These are phyloP conservation scores for Podaxis rugospora DNA, from an alignment of 768 basidiomycete species.

Conservation along the genomic window DNA sequence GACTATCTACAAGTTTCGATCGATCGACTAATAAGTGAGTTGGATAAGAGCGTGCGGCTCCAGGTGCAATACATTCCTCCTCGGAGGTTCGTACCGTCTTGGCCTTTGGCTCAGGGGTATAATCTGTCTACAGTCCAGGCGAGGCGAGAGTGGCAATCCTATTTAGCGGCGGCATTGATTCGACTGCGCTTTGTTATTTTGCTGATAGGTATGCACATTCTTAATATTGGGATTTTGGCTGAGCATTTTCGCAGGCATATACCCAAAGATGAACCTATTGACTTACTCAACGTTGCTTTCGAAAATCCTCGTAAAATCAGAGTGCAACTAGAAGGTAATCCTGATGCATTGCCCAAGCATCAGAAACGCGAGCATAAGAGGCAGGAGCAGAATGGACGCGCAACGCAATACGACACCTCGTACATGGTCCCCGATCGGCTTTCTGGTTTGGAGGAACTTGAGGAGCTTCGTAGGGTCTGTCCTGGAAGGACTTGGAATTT, in stretches of 20 bases:
- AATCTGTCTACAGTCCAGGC: constrained; percentile 1
- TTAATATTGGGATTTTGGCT: not conserved
- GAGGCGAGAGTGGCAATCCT: constrained; percentile 71
- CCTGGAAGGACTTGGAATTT: constrained; percentile 88
- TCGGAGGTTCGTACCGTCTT: constrained; percentile 24
- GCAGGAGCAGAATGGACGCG: constrained; percentile 15
- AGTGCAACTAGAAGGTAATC: constrained; percentile 41
- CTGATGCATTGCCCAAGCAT: constrained; percentile 34
- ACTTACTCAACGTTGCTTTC: constrained; percentile 90
- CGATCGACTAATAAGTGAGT: constrained; percentile 45
- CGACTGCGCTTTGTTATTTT: constrained; percentile 75
- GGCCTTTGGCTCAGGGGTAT: not conserved
- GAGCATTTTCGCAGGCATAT: constrained; percentile 48
- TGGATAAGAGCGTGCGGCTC: constrained; percentile 66
- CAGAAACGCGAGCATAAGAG: constrained; percentile 5
- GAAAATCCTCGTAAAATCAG: constrained; percentile 86
- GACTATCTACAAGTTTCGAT: constrained; percentile 36
- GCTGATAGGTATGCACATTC: constrained; percentile 56
- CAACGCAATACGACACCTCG: constrained; percentile 15
- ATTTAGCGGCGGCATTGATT: constrained; percentile 97
- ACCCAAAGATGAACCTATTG: constrained; percentile 76
- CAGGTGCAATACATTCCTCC: constrained; percentile 68
- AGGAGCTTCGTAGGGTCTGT: constrained; percentile 73
- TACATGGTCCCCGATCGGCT: constrained; percentile 89
- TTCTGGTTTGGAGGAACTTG: constrained; percentile 72